These are phyloP conservation scores for Nicotiana undulata DNA, from an alignment of 257 asterid genomes.

Conservation along the genomic window DNA sequence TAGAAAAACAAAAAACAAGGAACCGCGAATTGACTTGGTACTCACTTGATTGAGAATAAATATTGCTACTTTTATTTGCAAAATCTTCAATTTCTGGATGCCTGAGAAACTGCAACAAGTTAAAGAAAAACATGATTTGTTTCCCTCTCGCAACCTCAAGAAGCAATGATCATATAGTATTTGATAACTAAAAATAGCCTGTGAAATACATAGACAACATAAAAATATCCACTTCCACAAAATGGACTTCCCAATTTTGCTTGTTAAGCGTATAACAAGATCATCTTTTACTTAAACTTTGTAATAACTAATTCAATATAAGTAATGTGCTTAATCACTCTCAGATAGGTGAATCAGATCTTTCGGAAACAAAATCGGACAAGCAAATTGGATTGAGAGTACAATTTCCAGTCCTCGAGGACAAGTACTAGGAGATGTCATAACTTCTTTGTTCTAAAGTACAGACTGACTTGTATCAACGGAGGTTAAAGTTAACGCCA, in stretches of 20 bases:
- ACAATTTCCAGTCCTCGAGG: background rate
- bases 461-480: background rate
- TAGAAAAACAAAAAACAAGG: background rate
- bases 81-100: background rate
- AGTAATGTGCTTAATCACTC: background rate
- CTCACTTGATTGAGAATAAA: background rate
- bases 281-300: background rate
- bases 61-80: background rate
- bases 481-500: background rate
- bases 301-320: background rate
- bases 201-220: background rate
- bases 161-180: background rate
- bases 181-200: background rate
- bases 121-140: background rate
- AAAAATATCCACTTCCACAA: rapidly evolving
- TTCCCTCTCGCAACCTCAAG: background rate
- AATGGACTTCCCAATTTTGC: background rate
- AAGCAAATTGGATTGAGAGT: background rate
- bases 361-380: background rate
- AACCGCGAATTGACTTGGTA: background rate
- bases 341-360: background rate
- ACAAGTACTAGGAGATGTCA: background rate
- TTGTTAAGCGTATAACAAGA: background rate
- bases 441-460: background rate
- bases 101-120: background rate